Evolutionary conservation across 257 asterid species (phyloP).

Genomic region (Asclepias syriaca): DNA sequence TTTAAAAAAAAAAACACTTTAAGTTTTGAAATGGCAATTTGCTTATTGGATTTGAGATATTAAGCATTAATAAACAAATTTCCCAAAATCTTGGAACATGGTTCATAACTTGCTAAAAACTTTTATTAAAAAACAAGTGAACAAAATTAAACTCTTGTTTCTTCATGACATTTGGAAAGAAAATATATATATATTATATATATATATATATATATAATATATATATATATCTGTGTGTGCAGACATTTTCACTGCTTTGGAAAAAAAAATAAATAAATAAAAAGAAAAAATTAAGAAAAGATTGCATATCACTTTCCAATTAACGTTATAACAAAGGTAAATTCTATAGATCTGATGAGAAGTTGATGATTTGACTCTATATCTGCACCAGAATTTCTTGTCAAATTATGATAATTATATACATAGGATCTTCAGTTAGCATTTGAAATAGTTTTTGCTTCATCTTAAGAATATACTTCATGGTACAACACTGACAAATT

Average conservation of each 20-base stretch:
- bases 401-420: neutral
- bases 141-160: too few relatives aligned
- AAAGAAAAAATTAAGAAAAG: neutral
- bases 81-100: neutral
- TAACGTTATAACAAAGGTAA: neutral
- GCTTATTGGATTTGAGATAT: neutral
- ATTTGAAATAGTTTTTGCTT: neutral
- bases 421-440: neutral
- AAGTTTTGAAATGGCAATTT: neutral
- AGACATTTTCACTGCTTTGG: neutral
- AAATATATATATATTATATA: too few relatives aligned
- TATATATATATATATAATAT: too few relatives aligned
- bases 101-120: neutral
- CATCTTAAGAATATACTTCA: neutral
- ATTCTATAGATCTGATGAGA: neutral
- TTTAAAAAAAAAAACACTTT: too few relatives aligned
- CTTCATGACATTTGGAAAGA: neutral
- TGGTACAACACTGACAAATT: conserved; percentile 12
- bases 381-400: neutral
- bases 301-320: neutral
- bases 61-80: neutral
- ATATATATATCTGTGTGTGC: neutral
- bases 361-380: neutral
- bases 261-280: neutral
- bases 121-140: too few relatives aligned